A percentile compares a stretch with the other conserved stretches of the same genome.
Conservation (phyloP, 2,329 filamentous ascomycete genomes). For the Neonectria ditissima region DNA sequence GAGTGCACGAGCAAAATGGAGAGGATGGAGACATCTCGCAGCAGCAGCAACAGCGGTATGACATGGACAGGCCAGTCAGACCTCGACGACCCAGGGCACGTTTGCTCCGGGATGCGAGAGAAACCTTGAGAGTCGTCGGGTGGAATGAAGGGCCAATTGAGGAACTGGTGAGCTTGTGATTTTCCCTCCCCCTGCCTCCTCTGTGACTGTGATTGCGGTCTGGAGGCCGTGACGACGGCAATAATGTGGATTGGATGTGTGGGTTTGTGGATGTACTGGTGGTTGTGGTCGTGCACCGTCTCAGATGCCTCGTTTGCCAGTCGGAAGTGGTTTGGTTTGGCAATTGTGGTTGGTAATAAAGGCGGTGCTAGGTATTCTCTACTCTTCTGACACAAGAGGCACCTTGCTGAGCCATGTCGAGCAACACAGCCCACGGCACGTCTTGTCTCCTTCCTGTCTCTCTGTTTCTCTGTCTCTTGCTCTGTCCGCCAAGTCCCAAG, state of each 20-base stretch:
- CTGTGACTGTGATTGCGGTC: conserved; percentile 14
- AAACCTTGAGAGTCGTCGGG: conserved; percentile 16
- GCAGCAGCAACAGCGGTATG: conserved; percentile 13
- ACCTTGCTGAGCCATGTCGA: conserved; percentile 20
- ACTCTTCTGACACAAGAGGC: not conserved
- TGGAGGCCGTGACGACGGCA: conserved; percentile 4
- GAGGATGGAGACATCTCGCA: conserved; percentile 16
- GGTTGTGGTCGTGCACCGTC: conserved; percentile 12
- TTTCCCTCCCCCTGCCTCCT: not conserved
- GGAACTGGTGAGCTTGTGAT: not conserved
- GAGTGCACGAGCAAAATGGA: conserved; percentile 20
- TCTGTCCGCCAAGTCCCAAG: not conserved
- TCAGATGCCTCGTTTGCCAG: conserved; percentile 12
- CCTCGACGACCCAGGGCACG: not conserved
- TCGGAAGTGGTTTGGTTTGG: conserved; percentile 12
- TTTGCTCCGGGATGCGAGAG: conserved; percentile 3
- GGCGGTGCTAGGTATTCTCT: not conserved
- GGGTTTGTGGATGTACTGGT: not conserved
- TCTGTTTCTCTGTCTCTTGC: not conserved
- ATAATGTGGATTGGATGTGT: conserved; percentile 1
- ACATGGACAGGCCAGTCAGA: conserved; percentile 5
- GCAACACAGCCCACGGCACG: conserved; percentile 7
- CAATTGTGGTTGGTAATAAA: conserved; percentile 1
- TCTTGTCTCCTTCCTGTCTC: too few species aligned
- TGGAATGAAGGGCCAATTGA: conserved; percentile 20